Evolutionary conservation across 73 alveolate genomes (phyloP).

Genomic region (Effrenium voratum): DNA sequence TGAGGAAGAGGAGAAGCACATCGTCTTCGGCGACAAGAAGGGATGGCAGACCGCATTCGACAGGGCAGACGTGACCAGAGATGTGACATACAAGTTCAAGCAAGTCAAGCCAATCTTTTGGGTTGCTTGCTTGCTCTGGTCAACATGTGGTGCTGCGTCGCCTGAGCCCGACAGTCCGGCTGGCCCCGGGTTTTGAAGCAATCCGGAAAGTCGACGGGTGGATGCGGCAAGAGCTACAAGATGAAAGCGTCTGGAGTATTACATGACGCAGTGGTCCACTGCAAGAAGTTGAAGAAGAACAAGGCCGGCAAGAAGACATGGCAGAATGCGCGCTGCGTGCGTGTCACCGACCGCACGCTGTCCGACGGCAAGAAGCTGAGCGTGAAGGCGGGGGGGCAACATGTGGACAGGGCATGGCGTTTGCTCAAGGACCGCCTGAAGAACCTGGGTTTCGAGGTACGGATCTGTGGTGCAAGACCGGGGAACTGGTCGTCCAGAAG

Average conservation of each 20-base stretch:
- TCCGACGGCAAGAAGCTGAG: neutral
- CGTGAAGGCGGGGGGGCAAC: too few species aligned
- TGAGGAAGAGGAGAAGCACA: neutral
- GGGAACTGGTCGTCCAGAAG: neutral
- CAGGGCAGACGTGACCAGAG: neutral
- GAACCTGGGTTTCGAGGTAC: neutral
- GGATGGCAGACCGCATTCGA: slow-evolving; percentile 21
- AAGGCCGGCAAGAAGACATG: neutral
- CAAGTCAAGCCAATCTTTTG: neutral
- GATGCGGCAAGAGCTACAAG: neutral
- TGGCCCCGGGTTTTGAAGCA: slow-evolving; percentile 91
- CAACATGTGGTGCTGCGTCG: neutral
- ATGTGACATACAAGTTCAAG: neutral
- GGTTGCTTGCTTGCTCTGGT: neutral
- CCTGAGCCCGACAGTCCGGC: neutral
- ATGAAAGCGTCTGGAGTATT: neutral
- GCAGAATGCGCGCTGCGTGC: neutral
- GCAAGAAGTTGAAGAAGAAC: slow-evolving; percentile 19
- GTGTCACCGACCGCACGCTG: neutral
- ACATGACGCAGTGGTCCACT: slow-evolving; percentile 19
- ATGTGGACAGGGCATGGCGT: slow-evolving; percentile 50
- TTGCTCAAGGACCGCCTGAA: neutral
- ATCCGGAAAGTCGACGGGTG: slow-evolving; percentile 23
- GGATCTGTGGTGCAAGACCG: neutral
- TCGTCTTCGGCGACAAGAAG: neutral